Evolutionary conservation across 2,329 filamentous ascomycete species (phyloP).

Genomic region (Hypoxylon sp.): DNA sequence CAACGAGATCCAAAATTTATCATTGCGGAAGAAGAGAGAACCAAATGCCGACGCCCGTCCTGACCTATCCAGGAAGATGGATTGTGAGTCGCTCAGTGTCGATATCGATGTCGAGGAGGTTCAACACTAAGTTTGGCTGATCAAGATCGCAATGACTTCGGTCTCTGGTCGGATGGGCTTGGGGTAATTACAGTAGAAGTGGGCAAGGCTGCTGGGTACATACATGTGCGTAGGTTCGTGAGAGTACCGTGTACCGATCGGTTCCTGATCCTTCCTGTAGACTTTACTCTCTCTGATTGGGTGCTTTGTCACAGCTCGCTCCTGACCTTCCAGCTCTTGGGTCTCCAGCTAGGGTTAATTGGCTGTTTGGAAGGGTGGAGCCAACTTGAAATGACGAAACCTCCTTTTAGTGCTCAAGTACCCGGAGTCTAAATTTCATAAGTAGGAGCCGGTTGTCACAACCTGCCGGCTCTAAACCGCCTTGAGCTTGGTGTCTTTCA

Average conservation of each 20-base stretch:
- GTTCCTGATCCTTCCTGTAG: constrained; percentile 21
- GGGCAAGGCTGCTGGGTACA: constrained; percentile 9
- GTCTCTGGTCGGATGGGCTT: constrained; percentile 21
- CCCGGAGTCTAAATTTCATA: constrained; percentile 22
- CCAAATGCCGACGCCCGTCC: constrained; percentile 11
- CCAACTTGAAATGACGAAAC: constrained; percentile 38
- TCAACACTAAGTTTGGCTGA: not conserved
- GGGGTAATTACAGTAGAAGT: constrained; percentile 20
- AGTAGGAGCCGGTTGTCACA: constrained; percentile 18
- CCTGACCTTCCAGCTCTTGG: constrained; percentile 16
- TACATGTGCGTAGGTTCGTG: not conserved
- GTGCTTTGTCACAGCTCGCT: constrained; percentile 25
- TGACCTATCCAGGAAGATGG: constrained; percentile 8
- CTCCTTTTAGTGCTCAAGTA: constrained; percentile 32
- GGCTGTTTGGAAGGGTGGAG: constrained; percentile 26
- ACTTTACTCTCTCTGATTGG: constrained; percentile 27
- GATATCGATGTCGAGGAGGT: constrained; percentile 14
- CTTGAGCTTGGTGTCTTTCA: constrained; percentile 9
- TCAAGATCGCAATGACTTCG: constrained; percentile 19
- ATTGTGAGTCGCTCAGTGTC: not conserved
- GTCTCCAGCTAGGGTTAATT: constrained; percentile 13
- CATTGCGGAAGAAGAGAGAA: constrained; percentile 17
- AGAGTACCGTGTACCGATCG: not conserved
- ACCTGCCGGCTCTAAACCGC: constrained; percentile 34
- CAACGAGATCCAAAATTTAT: constrained; percentile 16